Evolutionary conservation across 208 protist genomes (phyloP).

Genomic region (Spongospora subterranea): DNA sequence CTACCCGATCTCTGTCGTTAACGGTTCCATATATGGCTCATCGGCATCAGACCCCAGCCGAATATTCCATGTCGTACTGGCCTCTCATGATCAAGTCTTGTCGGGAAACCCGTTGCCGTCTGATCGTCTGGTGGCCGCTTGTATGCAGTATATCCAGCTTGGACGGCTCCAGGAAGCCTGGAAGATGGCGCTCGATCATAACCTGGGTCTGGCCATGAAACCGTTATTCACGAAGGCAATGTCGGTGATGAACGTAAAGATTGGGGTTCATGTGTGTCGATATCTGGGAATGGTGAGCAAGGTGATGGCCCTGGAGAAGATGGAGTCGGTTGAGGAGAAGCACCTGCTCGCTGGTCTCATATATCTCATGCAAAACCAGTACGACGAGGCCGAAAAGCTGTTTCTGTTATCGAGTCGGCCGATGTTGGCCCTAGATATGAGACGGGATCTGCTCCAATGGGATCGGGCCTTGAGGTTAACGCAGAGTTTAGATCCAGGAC

Average conservation of each 20-base stretch:
- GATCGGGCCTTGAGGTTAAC: slow-evolving; percentile 89
- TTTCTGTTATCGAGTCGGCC: slow-evolving; percentile 88
- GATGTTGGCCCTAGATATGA: slow-evolving; percentile 91
- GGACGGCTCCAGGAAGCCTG: slow-evolving; percentile 6
- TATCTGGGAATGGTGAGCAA: slow-evolving; percentile 86
- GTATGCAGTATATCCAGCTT: slow-evolving; percentile 45
- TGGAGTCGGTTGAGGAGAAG: slow-evolving; percentile 88
- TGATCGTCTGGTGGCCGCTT: neutral
- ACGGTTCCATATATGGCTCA: neutral
- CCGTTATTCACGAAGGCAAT: slow-evolving; percentile 84
- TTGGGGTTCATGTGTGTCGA: slow-evolving; percentile 89
- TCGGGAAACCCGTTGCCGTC: neutral
- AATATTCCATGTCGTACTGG: neutral
- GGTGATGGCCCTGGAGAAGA: slow-evolving; percentile 87
- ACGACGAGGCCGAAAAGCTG: slow-evolving; percentile 76
- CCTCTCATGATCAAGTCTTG: neutral
- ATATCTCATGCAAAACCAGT: slow-evolving; percentile 81
- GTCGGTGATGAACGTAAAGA: slow-evolving; percentile 87
- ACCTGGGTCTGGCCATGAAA: slow-evolving; percentile 76
- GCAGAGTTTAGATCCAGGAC: slow-evolving; percentile 83
- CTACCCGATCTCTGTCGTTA: neutral
- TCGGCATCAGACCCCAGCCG: neutral
- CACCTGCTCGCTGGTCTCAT: slow-evolving; percentile 91
- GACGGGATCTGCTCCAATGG: slow-evolving; percentile 94
- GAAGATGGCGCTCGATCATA: slow-evolving; percentile 73